Conservation (phyloP, 768 basidiomycete species). For the Lactifluus volemus region DNA sequence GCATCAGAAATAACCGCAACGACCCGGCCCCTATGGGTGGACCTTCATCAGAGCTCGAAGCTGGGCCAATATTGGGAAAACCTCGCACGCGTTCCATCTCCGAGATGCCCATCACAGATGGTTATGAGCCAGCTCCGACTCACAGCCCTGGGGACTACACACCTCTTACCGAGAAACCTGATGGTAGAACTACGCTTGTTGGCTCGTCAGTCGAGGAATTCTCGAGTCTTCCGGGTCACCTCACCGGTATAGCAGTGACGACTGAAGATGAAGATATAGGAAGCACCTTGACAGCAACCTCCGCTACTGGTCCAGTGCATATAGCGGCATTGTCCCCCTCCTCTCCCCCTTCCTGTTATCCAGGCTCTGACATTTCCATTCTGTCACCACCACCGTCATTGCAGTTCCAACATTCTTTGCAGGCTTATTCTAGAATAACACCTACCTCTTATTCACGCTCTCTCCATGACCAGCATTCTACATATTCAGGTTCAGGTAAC, state of each 20-base stretch:
- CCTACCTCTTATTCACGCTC: slow-evolving; percentile 18
- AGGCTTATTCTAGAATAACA: slow-evolving; percentile 25
- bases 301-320: slow-evolving; percentile 18
- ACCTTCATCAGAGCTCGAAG: slow-evolving; percentile 41
- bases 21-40: slow-evolving; percentile 12
- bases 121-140: slow-evolving; percentile 41
- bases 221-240: not conserved
- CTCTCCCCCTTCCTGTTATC: slow-evolving; percentile 45
- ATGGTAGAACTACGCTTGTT: not conserved
- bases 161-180: not conserved
- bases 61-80: slow-evolving; percentile 62
- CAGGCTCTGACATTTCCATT: slow-evolving; percentile 39
- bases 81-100: slow-evolving; percentile 58
- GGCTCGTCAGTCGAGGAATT: not conserved
- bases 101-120: slow-evolving; percentile 39
- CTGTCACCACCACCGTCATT: slow-evolving; percentile 50
- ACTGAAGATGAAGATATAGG: not conserved
- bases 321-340: slow-evolving; percentile 19
- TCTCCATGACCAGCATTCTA: slow-evolving; percentile 27
- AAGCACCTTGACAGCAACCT: not conserved
- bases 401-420: slow-evolving; percentile 14
- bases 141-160: slow-evolving; percentile 25
- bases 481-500: slow-evolving; percentile 33
- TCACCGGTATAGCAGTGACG: not conserved
- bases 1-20: slow-evolving; percentile 53